Percentiles rank a stretch among this genome's conserved stretches.
Conservation (phyloP, 2,329 filamentous ascomycete species). For the Cytospora paraplurivora region DNA sequence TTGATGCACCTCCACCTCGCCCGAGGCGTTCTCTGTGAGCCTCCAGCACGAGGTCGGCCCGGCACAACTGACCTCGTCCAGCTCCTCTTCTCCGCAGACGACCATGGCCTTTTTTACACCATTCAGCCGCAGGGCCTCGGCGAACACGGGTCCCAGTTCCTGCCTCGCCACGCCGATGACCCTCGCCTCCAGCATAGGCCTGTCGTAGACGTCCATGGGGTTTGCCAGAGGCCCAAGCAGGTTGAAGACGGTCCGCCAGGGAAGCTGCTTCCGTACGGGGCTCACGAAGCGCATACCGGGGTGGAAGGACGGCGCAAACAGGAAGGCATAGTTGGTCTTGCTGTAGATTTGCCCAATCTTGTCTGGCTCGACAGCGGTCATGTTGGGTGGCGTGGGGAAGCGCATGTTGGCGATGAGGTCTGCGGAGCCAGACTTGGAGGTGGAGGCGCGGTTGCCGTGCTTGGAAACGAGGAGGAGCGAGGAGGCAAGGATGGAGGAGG, state of each 20-base stretch:
- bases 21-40: slow-evolving; percentile 53
- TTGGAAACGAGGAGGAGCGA: slow-evolving; percentile 85
- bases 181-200: slow-evolving; percentile 73
- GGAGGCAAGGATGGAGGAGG: slow-evolving; percentile 87
- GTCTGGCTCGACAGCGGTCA: slow-evolving; percentile 71
- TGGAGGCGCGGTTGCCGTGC: slow-evolving; percentile 94
- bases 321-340: slow-evolving; percentile 86
- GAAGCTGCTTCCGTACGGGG: slow-evolving; percentile 81
- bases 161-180: slow-evolving; percentile 90
- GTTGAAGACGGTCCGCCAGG: slow-evolving; percentile 97
- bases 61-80: slow-evolving; percentile 94
- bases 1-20: slow-evolving; percentile 64
- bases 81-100: slow-evolving; percentile 90
- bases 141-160: slow-evolving; percentile 86
- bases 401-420: slow-evolving; percentile 80
- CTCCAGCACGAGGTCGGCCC: slow-evolving; percentile 89
- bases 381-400: slow-evolving; percentile 67
- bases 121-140: slow-evolving; percentile 75
- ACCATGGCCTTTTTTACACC: slow-evolving; percentile 84
- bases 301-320: slow-evolving; percentile 96
- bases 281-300: slow-evolving; percentile 91
- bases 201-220: slow-evolving; percentile 68
- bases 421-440: slow-evolving; percentile 92
- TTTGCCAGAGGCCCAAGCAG: slow-evolving; percentile 91
- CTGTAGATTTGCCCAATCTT: slow-evolving; percentile 75